phyloP scores from a whole-genome alignment of 1,284 basidiomycete genomes.

The Tilletia setariae region DNA sequence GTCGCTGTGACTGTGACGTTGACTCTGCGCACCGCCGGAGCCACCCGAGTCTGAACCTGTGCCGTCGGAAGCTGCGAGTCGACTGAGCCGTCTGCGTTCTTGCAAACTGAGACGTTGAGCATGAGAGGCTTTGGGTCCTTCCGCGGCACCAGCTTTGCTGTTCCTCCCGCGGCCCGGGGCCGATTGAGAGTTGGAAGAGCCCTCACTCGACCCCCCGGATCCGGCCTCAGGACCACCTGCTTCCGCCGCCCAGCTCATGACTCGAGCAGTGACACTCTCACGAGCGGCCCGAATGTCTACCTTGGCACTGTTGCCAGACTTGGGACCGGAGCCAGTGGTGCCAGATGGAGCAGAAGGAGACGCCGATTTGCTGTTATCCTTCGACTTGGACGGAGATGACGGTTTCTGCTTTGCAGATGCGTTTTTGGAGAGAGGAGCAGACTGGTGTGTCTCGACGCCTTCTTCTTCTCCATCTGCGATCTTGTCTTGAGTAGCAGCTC shows the following conservation, averaged over 20 bases:
- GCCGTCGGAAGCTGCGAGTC: not conserved
- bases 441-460: not conserved
- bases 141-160: not conserved
- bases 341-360: not conserved
- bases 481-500: too few species aligned
- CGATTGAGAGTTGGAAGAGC: not conserved
- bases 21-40: not conserved
- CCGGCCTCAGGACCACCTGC: slow-evolving; percentile 14
- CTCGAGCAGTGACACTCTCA: slow-evolving; percentile 6
- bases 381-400: not conserved
- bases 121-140: not conserved
- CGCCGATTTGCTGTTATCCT: not conserved
- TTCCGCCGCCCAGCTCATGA: slow-evolving; percentile 12
- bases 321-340: not conserved
- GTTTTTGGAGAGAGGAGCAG: not conserved
- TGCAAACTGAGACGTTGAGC: slow-evolving; percentile 15
- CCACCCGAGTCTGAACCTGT: slow-evolving; percentile 11
- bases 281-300: not conserved
- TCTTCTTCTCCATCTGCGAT: not conserved
- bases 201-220: slow-evolving; percentile 4
- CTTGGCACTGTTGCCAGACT: not conserved
- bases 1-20: too few species aligned
- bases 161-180: slow-evolving; percentile 11
- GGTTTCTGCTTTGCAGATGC: not conserved
- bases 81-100: slow-evolving; percentile 18